phyloP scores from a whole-genome alignment of 2,329 filamentous ascomycete genomes.

The Paramyrothecium roridum region DNA sequence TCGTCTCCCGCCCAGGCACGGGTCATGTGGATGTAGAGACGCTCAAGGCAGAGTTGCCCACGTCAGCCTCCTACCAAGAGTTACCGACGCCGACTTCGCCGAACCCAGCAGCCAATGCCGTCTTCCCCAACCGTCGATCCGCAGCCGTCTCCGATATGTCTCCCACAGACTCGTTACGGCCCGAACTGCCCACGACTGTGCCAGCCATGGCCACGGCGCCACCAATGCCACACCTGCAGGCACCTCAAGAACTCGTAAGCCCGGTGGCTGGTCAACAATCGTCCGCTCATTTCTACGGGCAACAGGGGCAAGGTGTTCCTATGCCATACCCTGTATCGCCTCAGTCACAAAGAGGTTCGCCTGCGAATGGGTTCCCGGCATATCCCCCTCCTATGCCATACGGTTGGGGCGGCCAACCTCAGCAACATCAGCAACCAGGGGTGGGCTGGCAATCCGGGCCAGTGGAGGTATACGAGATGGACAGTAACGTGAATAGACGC shows the following conservation, averaged over 20 bases:
- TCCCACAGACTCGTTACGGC: constrained; percentile 21
- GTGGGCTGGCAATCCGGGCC: constrained; percentile 33
- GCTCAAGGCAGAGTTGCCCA: background rate
- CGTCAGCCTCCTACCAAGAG: background rate
- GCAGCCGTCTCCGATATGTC: constrained; percentile 11
- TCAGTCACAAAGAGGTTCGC: background rate
- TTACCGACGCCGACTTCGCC: background rate
- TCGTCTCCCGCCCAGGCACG: background rate
- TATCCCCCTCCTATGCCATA: constrained; percentile 4
- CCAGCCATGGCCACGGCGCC: constrained; percentile 6
- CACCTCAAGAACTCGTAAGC: constrained; percentile 17
- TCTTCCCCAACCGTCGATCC: background rate
- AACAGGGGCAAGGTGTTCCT: constrained; percentile 10
- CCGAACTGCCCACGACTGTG: constrained; percentile 12
- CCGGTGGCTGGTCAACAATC: constrained; percentile 12
- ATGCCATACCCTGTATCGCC: background rate
- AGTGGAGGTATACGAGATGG: constrained; percentile 27
- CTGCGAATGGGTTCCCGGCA: constrained; percentile 2
- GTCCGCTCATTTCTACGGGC: constrained; percentile 9
- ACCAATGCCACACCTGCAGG: constrained; percentile 13
- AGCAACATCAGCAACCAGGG: constrained; percentile 10
- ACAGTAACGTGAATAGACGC: constrained; percentile 13
- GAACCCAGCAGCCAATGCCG: background rate
- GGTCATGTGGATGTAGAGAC: background rate
- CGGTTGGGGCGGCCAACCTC: background rate